Conservation (phyloP, 495 filamentous ascomycete genomes). For the Patellaria atrata region DNA sequence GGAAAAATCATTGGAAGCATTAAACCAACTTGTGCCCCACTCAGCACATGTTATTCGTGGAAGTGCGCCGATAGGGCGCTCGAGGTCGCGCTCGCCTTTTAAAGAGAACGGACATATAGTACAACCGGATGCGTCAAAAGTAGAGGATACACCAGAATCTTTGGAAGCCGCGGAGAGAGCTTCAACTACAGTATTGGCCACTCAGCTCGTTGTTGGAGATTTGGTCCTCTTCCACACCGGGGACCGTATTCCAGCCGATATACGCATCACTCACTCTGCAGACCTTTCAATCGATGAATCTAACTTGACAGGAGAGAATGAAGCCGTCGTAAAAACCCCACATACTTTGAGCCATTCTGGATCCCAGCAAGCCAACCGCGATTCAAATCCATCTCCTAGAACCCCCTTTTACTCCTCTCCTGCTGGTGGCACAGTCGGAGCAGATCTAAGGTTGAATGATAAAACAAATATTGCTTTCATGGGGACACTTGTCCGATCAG, state of each 20-base stretch:
- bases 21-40: slow-evolving; percentile 87
- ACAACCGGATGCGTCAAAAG: slow-evolving; percentile 18
- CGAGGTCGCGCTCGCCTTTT: slow-evolving; percentile 7
- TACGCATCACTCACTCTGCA: slow-evolving; percentile 77
- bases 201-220: slow-evolving; percentile 81
- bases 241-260: slow-evolving; percentile 91
- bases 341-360: slow-evolving; percentile 35
- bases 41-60: slow-evolving; percentile 80
- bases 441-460: slow-evolving; percentile 50
- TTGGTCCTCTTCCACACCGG: slow-evolving; percentile 86
- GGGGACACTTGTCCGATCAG: slow-evolving; percentile 91
- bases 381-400: slow-evolving; percentile 23
- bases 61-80: slow-evolving; percentile 24
- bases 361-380: slow-evolving; percentile 11
- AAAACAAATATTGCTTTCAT: slow-evolving; percentile 88
- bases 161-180: slow-evolving; percentile 48
- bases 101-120: slow-evolving; percentile 23
- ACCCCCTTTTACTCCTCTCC: slow-evolving; percentile 47
- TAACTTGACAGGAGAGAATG: slow-evolving; percentile 93
- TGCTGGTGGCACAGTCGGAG: slow-evolving; percentile 46
- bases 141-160: slow-evolving; percentile 27
- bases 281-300: slow-evolving; percentile 92
- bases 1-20: slow-evolving; percentile 90
- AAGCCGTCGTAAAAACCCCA: slow-evolving; percentile 65
- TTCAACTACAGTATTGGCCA: slow-evolving; percentile 69